Evolutionary conservation across 1,284 basidiomycete genomes (phyloP).

Genomic region (Irpex rosettiformis): DNA sequence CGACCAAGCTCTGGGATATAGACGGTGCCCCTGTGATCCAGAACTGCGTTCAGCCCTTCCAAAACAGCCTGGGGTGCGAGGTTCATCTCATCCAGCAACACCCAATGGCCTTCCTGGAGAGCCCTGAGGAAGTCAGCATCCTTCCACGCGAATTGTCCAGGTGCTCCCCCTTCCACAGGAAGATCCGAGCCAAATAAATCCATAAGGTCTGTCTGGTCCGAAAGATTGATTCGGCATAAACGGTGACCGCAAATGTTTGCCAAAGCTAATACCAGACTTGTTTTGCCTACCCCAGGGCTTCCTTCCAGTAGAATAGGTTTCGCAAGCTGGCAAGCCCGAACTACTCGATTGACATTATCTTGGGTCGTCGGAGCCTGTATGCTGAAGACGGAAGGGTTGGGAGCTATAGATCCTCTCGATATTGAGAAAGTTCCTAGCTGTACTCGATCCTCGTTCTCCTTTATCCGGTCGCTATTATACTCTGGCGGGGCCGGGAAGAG

Average conservation of each 20-base stretch:
- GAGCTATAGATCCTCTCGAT: slow-evolving; percentile 48
- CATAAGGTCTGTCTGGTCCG: slow-evolving; percentile 96
- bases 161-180: slow-evolving; percentile 87
- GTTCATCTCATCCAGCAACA: slow-evolving; percentile 98
- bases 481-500: slow-evolving; percentile 45
- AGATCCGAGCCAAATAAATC: slow-evolving; percentile 98
- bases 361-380: slow-evolving; percentile 87
- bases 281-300: slow-evolving; percentile 99
- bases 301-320: slow-evolving; percentile 97
- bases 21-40: slow-evolving; percentile 95
- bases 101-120: slow-evolving; percentile 93
- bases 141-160: slow-evolving; percentile 96
- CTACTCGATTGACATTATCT: slow-evolving; percentile 86
- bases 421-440: slow-evolving; percentile 80
- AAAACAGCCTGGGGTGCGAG: slow-evolving; percentile 94
- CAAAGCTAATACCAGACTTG: slow-evolving; percentile 87
- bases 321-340: slow-evolving; percentile 85
- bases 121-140: slow-evolving; percentile 96
- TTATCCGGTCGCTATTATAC: slow-evolving; percentile 25
- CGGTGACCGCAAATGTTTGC: slow-evolving; percentile 78
- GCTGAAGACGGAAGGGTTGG: slow-evolving; percentile 59
- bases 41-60: slow-evolving; percentile 94
- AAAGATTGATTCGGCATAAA: slow-evolving; percentile 96
- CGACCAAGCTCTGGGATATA: slow-evolving; percentile 95
- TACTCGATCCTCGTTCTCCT: slow-evolving; percentile 39